These are phyloP conservation scores for Diophrys appendiculata DNA, from an alignment of 73 alveolate species.

Conservation along the genomic window DNA sequence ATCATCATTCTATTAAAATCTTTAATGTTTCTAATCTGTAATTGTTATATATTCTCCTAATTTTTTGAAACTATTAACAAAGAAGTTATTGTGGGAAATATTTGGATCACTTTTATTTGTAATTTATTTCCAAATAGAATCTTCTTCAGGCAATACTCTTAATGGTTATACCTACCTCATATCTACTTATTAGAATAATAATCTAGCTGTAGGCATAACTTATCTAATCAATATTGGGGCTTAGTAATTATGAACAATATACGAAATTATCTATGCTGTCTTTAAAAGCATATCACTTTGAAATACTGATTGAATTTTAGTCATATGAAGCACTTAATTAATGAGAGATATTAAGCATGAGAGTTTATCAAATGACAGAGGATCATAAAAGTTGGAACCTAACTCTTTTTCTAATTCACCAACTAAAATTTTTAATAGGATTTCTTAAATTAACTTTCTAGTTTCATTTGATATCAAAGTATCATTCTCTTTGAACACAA, in stretches of 20 bases:
- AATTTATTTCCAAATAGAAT: not conserved
- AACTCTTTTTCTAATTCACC: slow-evolving; percentile 27
- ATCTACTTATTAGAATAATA: not conserved
- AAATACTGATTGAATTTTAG: not conserved
- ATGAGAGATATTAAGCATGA: not conserved
- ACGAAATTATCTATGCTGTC: not conserved
- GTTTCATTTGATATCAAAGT: slow-evolving; percentile 41
- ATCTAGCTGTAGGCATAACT: not conserved
- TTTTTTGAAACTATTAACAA: not conserved
- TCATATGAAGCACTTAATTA: slow-evolving; percentile 7
- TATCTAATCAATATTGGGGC: not conserved
- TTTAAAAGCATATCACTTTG: not conserved
- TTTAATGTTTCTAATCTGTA: not conserved
- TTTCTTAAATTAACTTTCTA: slow-evolving; percentile 32
- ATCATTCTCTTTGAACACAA: slow-evolving; percentile 43
- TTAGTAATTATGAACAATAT: not conserved
- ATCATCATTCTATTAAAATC: not conserved
- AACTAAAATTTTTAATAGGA: slow-evolving; percentile 40
- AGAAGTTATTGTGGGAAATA: not conserved
- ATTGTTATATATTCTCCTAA: slow-evolving; percentile 3
- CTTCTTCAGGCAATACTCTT: not conserved
- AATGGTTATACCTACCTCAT: not conserved
- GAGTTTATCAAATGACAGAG: not conserved
- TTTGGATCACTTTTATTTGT: not conserved
- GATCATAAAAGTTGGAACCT: slow-evolving; percentile 24